Evolutionary conservation across 768 basidiomycete species (phyloP).

Genomic region (Stropharia rugosoannulata): DNA sequence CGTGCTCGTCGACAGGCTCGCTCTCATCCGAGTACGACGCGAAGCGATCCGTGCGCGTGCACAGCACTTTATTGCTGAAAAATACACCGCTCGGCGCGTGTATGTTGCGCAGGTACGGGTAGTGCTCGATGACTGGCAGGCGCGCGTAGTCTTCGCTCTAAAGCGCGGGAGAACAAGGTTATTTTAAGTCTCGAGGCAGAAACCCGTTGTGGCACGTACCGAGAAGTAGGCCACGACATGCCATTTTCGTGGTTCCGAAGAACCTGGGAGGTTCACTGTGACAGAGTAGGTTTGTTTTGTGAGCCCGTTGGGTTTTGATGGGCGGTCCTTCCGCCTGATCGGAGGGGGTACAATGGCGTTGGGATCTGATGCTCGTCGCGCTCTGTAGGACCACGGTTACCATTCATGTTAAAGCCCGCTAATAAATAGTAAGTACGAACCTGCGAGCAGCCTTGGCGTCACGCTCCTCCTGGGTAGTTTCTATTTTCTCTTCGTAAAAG

Average conservation of each 20-base stretch:
- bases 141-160: constrained; percentile 69
- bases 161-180: constrained; percentile 7
- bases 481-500: constrained; percentile 83
- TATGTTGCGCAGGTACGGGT: constrained; percentile 68
- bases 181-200: not conserved
- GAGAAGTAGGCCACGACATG: constrained; percentile 84
- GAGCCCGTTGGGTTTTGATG: constrained; percentile 76
- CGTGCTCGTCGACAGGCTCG: constrained; percentile 34
- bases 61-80: constrained; percentile 60
- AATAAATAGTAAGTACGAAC: constrained; percentile 32
- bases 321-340: constrained; percentile 71
- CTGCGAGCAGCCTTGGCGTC: constrained; percentile 79
- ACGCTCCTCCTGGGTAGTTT: constrained; percentile 76
- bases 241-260: constrained; percentile 67
- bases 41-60: constrained; percentile 39
- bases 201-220: constrained; percentile 32
- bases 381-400: constrained; percentile 33
- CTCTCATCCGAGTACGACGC: constrained; percentile 47
- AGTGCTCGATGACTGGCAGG: constrained; percentile 72
- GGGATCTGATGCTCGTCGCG: constrained; percentile 60
- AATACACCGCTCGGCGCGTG: constrained; percentile 73
- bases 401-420: not conserved
- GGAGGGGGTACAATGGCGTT: constrained; percentile 55
- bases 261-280: constrained; percentile 63
- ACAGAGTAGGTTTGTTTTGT: constrained; percentile 88